Conservation (phyloP, 2,329 filamentous ascomycete species). For the Claviceps maximensis region DNA sequence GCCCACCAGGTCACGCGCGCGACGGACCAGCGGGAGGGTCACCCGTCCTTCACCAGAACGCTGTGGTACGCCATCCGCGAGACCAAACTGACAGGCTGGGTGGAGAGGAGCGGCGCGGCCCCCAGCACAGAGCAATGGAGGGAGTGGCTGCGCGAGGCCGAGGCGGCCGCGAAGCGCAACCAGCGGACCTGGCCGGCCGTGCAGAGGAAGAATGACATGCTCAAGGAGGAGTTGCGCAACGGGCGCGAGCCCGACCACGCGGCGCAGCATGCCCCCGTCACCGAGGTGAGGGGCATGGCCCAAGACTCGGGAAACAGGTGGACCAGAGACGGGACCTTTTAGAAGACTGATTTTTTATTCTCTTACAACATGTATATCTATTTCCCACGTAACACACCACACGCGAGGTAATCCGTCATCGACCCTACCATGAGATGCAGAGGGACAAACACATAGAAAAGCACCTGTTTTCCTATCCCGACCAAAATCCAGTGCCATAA, state of each 20-base stretch:
- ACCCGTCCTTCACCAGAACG: conserved; percentile 39
- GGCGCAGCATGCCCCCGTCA: conserved; percentile 18
- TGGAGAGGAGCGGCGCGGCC: conserved; percentile 34
- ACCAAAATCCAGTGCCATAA: no score
- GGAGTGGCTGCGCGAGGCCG: conserved; percentile 38
- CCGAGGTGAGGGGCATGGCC: conserved; percentile 12
- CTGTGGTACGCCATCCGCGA: conserved; percentile 47
- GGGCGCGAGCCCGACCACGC: conserved; percentile 14
- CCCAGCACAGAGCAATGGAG: conserved; percentile 40
- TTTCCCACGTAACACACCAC: neutral
- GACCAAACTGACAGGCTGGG: conserved; percentile 39
- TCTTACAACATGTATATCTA: neutral
- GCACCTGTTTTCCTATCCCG: no score
- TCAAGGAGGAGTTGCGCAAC: conserved; percentile 19
- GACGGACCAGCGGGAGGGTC: conserved; percentile 24
- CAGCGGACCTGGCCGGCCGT: conserved; percentile 33
- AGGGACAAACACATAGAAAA: neutral
- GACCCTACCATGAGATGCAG: neutral
- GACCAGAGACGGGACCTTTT: conserved; percentile 15
- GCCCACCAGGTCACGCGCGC: conserved; percentile 20
- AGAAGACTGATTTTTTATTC: neutral
- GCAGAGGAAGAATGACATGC: conserved; percentile 33
- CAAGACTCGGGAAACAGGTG: conserved; percentile 8
- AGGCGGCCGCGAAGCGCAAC: conserved; percentile 20
- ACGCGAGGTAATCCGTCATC: neutral